Evolutionary conservation across 441 rosid genomes (phyloP), one percentile per base, ranked within the genome.

Genomic region (Hura crepitans): DNA sequence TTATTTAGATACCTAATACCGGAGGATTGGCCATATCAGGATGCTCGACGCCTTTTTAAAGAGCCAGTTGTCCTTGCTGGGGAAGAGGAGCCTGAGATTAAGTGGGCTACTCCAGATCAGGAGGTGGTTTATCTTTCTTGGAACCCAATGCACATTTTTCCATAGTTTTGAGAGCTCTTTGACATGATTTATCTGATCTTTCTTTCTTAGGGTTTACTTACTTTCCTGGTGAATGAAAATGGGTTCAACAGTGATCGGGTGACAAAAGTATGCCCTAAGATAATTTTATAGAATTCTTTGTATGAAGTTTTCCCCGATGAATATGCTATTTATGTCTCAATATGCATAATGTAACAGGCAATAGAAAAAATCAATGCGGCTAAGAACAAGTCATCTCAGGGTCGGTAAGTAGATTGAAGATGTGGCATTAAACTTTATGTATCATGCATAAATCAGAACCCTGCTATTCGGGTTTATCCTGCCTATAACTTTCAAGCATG

Each of bases 361-460:
- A 77, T 89, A 70, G 99, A 95, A 82, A 95, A 95, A 78, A 89
- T 95, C 50, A 95, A 92, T 80, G 80, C 87, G 20, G 97, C 99
- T 25, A 95, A 92, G 88, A 90, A 90, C 82, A 95, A 90, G 85
- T 87, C 91, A 68, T 79, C 96, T 20, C 98, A 95, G 84, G 99
- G 96, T 71, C 86, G 96, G 99, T 95, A 74, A 78, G 89, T 68
- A 69, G 43, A 42, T 54, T 59, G 15, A 69, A 55, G 28, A 70
- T 70, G 53, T 49, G 37, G 42, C 50, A 9, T 62, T 20, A 50
- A 62, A 25, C 58, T 50, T 50, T 46, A 12, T 58, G 28, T 31
- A 17, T 23, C 3, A 43, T 12, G 15, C n/a, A 31, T 20, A 14
- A 37, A 47, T 2, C 57, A 28, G 49, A 31, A n/a, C 5, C 2